Evolutionary conservation across 768 basidiomycete species (phyloP).

Genomic region (Suillus tomentosus): DNA sequence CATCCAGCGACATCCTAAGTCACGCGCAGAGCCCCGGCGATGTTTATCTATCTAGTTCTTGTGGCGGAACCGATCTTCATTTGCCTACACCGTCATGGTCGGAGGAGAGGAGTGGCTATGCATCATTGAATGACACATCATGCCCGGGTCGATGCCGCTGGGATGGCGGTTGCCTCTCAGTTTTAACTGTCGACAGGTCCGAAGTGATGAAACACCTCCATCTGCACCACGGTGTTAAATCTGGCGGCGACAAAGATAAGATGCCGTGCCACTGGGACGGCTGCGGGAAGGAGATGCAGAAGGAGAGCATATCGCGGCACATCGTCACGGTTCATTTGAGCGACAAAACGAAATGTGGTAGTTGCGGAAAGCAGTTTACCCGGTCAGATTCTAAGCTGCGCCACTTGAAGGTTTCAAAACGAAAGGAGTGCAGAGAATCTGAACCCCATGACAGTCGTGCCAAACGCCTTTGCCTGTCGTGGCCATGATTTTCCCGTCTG

Average conservation of each 20-base stretch:
- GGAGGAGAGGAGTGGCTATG: background rate
- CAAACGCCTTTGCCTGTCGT: slow-evolving; percentile 2
- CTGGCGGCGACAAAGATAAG: slow-evolving; percentile 13
- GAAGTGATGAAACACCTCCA: slow-evolving; percentile 4
- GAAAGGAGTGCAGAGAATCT: background rate
- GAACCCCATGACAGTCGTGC: background rate
- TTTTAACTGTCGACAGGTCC: background rate
- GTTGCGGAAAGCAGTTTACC: slow-evolving; percentile 24
- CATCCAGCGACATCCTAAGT: too few relatives aligned
- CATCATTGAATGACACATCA: background rate
- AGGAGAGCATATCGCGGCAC: slow-evolving; percentile 30
- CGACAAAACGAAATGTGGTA: slow-evolving; percentile 22
- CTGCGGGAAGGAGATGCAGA: slow-evolving; percentile 23
- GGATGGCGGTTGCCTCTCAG: background rate
- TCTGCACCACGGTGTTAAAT: background rate
- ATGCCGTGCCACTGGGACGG: slow-evolving; percentile 22
- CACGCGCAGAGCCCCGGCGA: background rate
- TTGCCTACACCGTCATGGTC: background rate
- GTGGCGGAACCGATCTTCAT: background rate
- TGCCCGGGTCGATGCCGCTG: background rate
- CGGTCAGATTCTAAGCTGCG: slow-evolving; percentile 29
- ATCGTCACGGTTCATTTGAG: slow-evolving; percentile 25
- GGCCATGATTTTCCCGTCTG: background rate
- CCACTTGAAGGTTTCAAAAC: slow-evolving; percentile 19
- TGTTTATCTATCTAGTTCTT: background rate